phyloP scores from a whole-genome alignment of 805 yeast genomes.

The Saccharomyces kudriavzevii region DNA sequence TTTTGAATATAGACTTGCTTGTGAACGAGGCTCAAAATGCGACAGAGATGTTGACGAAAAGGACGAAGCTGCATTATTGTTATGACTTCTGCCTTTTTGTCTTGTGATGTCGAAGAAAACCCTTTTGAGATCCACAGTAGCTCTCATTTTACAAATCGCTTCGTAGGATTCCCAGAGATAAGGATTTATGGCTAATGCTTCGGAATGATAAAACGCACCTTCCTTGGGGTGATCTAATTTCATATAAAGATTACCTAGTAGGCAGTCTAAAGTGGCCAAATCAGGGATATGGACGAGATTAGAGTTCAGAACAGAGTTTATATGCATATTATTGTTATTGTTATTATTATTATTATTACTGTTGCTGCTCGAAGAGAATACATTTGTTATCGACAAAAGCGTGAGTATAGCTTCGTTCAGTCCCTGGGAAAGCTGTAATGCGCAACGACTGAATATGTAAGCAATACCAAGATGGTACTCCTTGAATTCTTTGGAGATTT shows the following conservation, averaged over 20 bases:
- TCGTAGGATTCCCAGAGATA: constrained; percentile 82
- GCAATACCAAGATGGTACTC: constrained; percentile 63
- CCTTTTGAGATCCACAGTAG: constrained; percentile 40
- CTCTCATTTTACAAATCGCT: constrained; percentile 64
- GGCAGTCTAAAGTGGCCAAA: constrained; percentile 54
- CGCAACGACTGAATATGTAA: constrained; percentile 63
- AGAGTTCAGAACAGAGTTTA: background rate
- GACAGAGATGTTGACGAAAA: background rate
- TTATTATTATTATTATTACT: background rate
- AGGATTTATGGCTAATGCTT: constrained; percentile 67
- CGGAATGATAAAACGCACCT: constrained; percentile 58
- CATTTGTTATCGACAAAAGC: background rate
- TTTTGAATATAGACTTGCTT: background rate
- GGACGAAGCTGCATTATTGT: constrained; percentile 1
- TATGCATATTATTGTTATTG: background rate
- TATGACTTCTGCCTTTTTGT: constrained; percentile 2
- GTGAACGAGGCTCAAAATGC: background rate
- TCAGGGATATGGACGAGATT: constrained; percentile 44
- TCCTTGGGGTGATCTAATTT: constrained; percentile 53
- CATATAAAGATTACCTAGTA: constrained; percentile 62
- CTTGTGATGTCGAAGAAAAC: constrained; percentile 7
- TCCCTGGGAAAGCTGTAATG: constrained; percentile 16
- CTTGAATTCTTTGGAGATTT: constrained; percentile 28
- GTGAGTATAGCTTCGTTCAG: constrained; percentile 10
- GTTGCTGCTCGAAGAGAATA: background rate